Evolutionary conservation across 2,329 filamentous ascomycete species (phyloP).

Genomic region (Cordyceps cicadae): DNA sequence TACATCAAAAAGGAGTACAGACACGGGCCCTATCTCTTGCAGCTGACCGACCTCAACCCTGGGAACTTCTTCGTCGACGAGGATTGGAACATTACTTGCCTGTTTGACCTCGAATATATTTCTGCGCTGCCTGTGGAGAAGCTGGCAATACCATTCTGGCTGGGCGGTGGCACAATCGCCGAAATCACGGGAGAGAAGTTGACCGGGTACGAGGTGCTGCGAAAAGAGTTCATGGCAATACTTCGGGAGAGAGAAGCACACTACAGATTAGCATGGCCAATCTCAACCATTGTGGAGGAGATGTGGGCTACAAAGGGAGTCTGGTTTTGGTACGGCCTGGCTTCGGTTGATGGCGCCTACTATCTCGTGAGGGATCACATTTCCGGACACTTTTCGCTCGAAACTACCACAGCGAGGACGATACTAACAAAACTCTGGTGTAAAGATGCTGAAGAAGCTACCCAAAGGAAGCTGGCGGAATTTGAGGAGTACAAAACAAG

Average conservation of each 20-base stretch:
- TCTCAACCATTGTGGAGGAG: background rate
- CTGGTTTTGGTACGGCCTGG: background rate
- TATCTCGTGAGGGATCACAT: background rate
- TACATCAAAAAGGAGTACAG: constrained; percentile 18
- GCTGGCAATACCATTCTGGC: background rate
- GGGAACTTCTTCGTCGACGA: constrained; percentile 30
- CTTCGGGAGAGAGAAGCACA: background rate
- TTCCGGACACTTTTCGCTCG: background rate
- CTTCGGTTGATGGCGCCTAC: background rate
- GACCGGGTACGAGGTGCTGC: background rate
- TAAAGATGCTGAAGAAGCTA: background rate
- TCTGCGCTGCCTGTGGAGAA: constrained; percentile 17
- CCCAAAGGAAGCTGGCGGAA: background rate
- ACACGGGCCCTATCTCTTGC: constrained; percentile 22
- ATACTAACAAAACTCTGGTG: background rate
- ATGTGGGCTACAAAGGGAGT: background rate
- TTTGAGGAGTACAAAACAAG: background rate
- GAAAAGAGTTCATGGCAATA: background rate
- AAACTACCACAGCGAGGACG: background rate
- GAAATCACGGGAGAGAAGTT: background rate
- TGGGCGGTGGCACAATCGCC: background rate
- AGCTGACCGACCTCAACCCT: constrained; percentile 24
- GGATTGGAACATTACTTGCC: constrained; percentile 25
- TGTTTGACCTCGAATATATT: constrained; percentile 29
- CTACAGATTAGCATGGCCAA: background rate